Base-by-base conservation (phyloP, 2,329 filamentous ascomycete genomes). In the Pseudocercospora macadamiae region DNA sequence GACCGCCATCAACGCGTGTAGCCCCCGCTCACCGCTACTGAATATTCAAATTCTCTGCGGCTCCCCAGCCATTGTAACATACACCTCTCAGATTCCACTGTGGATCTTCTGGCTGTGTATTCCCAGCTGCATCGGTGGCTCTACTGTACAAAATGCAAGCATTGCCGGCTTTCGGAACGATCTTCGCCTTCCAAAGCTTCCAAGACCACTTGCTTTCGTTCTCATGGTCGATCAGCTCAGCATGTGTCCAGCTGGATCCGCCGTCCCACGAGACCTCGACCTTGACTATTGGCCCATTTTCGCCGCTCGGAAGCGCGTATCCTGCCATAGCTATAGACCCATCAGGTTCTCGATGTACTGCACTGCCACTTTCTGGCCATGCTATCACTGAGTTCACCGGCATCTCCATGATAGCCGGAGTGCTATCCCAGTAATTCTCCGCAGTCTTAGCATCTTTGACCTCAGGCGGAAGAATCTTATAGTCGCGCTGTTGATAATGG, bases 81-180 rank as follows among this genome's bases (percentile, higher is more conserved):
- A 86, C 82, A 0, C 84, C 84, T 57, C 84, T 75, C 59, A 84
- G 70, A 70, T 86, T 86, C 84, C 84, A 87, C 65, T 79, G 70
- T 2, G 79, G 76, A 56, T 74, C 73, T 60, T 76, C 71, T 19
- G 70, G 71, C 66, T 86, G 84, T 21, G 73, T 73, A 66, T 85
- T 82, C 3, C 83, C 82, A 23, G 73, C 79, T 36, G 66, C 72
- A 73, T 86, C 84, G 4, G 77, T 82, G 1, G 83, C 83, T 32
- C 81, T 77, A 68, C 82, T 83, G 59, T 80, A 73, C n/a, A 86
- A 76, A 36, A 68, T 78, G 54, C 71, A 76, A 9, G 72, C 72
- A 16, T 70, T 66, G 0, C 81, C 79, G 48, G 70, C 74, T 47
- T 76, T 72, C 14, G 81, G 64, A 26, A 65, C 69, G n/a, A 83